Evolutionary conservation across 2,329 filamentous ascomycete species (phyloP), one percentile per base, ranked within the genome.

Genomic region (Blastomyces emzantsi): DNA sequence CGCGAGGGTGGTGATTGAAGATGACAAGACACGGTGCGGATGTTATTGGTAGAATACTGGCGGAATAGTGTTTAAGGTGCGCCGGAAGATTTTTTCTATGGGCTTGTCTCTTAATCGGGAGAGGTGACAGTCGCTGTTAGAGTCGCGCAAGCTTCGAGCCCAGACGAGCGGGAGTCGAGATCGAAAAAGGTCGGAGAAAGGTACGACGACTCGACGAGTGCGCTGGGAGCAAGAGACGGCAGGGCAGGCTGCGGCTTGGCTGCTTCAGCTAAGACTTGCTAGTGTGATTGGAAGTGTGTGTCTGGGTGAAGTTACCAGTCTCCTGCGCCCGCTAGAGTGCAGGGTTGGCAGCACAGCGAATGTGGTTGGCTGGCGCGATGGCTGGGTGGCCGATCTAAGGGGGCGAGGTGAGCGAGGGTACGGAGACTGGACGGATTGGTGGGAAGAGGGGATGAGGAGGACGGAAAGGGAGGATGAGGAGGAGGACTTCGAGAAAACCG

Each of bases 281-380:
- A 57, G 55, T 57, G 55, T 57, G 33, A 57, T 57, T 57, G 55
- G 33, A 57, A 57, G 55, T 57, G 55, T 57, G 33, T 57, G 19
- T 57, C 33, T 39, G 33, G 55, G 55, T 57, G 55, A n/a, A 57
- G 55, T 36, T 41, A 41, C 55, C 36, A 57, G 55, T 22, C 55
- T 57, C 41, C 55, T 57, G 55, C 36, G 55, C 33, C 30, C 55
- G 55, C 55, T 39, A 57, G 36, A 57, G 28, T 57, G 7, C 55
- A 57, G 55, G 55, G 55, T 57, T 57, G 55, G 55, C 55, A 57
- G 55, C n/a, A 3, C 30, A 57, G 55, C 55, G n/a, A 41, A 41
- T 41, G 33, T 57, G 55, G 36, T 57, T 57, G 55, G 55, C 55
- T 57, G 55, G 55, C 33, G 52, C 52, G 17, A 55, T n/a, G 28